Base-by-base conservation (phyloP, 2,329 filamentous ascomycete genomes). In the Ceratocystis variospora region DNA sequence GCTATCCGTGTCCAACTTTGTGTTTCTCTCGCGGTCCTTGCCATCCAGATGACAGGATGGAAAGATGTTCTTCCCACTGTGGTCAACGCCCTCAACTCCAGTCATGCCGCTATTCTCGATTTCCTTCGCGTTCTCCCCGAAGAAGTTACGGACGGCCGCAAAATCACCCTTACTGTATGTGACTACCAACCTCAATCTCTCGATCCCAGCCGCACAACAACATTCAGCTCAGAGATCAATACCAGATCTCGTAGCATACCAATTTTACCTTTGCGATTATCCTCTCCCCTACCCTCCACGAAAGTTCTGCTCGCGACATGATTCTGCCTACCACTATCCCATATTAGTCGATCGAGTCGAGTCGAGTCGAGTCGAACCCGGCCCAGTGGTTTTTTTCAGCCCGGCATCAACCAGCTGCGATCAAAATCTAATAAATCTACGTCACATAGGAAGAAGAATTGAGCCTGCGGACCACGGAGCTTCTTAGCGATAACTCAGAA, bases 121-220 rank as follows among this genome's bases (percentile, higher is more conserved):
- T 99, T 99, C 76, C 82, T 99, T 70, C 91, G 90, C 76, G 92
- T 99, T 72, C 86, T 99, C 70, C 94, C 94, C 66, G 94, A 99
- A 81, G 94, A 99, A 83, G 94, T 99, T 74, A 97, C 90, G 72
- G 93, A 99, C 82, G 94, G 94, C 79, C 90, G 94, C 79, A 99
- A 97, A 81, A 96, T 99, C 83, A 96, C 91, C 82, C 83, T 99
- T 79, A 92, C 90, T 85, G 92, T 96, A 94, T 80, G 90, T 93
- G 83, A 86, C 74, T 74, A 78, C 76, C 79, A 77, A 76, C 77
- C 45, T 37, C 64, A 62, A 62, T 55, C n/a, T n/a, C 10, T 62
- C 46, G 57, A 61, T 44, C 57, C 57, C 46, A 57, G 12, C 19
- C 48, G 10, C 41, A 15, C 59, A 62, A 37, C 44, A 59, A 55